phyloP scores from a whole-genome alignment of 75 land plant genomes.

The Pseudotsuga menziesii region DNA sequence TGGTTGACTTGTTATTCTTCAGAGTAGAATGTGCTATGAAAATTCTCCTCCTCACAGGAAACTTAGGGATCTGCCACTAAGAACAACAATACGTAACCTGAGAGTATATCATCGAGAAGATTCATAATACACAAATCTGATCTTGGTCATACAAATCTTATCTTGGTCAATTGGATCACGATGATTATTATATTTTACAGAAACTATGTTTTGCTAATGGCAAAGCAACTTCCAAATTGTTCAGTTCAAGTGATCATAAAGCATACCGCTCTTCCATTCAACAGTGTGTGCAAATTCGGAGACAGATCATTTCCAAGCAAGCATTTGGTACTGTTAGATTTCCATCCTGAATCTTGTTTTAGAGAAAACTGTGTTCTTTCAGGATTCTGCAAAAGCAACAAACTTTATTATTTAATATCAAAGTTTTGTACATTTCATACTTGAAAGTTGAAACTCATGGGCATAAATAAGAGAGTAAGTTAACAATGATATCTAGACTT shows the following conservation, averaged over 20 bases:
- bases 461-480: not conserved
- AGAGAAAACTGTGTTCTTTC: constrained; percentile 1
- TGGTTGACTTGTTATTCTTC: constrained; percentile 27
- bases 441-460: not conserved
- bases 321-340: not conserved
- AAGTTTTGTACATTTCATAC: not conserved
- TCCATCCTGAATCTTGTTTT: constrained; percentile 9
- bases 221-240: not conserved
- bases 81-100: not conserved
- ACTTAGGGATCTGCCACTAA: not conserved
- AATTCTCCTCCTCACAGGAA: not conserved
- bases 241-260: not conserved
- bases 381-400: not conserved
- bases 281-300: constrained; percentile 2
- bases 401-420: not conserved
- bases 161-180: not conserved
- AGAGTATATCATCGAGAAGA: not conserved
- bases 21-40: constrained; percentile 18
- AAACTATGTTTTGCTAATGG: too few species aligned
- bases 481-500: not conserved
- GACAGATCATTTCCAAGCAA: not conserved
- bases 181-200: too few species aligned
- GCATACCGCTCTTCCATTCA: constrained; percentile 5
- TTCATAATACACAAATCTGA: not conserved
- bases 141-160: not conserved